Percentiles rank a stretch among this genome's conserved stretches.
These are phyloP conservation scores for Pugionium cornutum DNA, from an alignment of 345 rosid species.

Conservation along the genomic window DNA sequence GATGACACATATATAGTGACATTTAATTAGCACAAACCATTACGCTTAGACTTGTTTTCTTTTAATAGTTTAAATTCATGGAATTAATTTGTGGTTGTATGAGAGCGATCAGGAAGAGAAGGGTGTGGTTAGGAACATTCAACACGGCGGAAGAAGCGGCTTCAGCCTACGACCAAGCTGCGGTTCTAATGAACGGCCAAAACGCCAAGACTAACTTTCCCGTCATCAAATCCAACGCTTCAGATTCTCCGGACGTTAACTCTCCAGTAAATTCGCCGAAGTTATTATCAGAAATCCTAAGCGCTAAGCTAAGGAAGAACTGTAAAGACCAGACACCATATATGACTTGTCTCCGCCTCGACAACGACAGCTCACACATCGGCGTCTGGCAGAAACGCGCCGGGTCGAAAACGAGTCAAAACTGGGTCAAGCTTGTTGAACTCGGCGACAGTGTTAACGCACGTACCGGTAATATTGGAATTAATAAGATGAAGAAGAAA, in stretches of 20 bases:
- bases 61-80: too few relatives aligned
- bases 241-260: slow-evolving; percentile 10
- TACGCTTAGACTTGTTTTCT: too few relatives aligned
- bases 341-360: slow-evolving; percentile 70
- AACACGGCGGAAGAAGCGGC: slow-evolving; percentile 82
- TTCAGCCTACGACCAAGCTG: slow-evolving; percentile 70
- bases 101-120: slow-evolving; percentile 54
- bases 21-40: too few relatives aligned
- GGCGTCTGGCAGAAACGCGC: slow-evolving; percentile 81
- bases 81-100: neutral
- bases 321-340: slow-evolving; percentile 62
- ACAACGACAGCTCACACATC: slow-evolving; percentile 62
- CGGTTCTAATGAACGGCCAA: slow-evolving; percentile 65
- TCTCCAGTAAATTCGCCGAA: slow-evolving; percentile 40
- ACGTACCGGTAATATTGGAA: slow-evolving; percentile 2
- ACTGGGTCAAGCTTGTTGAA: slow-evolving; percentile 76
- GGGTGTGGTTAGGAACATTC: slow-evolving; percentile 85
- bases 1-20: too few relatives aligned
- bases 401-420: slow-evolving; percentile 51
- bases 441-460: slow-evolving; percentile 43
- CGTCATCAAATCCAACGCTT: slow-evolving; percentile 28
- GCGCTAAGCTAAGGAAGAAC: slow-evolving; percentile 58
- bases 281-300: slow-evolving; percentile 52
- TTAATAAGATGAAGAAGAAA: slow-evolving; percentile 22
- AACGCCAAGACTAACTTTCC: slow-evolving; percentile 79